Evolutionary conservation across 805 yeast species (phyloP), one percentile per base, ranked within the genome.

Genomic region (Deakozyma indianensis): DNA sequence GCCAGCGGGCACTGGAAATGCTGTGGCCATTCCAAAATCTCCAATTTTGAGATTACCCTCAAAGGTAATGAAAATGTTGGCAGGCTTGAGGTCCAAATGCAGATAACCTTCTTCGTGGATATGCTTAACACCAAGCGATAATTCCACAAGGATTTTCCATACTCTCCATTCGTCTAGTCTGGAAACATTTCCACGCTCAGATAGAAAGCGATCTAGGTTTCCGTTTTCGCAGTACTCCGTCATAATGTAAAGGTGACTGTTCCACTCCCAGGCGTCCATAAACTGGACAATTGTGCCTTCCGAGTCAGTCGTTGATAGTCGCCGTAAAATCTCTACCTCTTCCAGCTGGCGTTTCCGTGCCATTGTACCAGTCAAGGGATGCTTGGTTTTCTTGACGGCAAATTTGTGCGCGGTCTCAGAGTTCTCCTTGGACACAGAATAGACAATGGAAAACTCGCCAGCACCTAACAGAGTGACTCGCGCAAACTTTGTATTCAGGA

Each of bases 191-290:
- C 85, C 86, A 59, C 78, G 80, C 52, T 83, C 94, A 25, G 78
- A 71, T 45, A 92, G 62, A 56, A 90, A 92, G 48, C 76, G 75
- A 56, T 80, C 92, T 47, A 92, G 65, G 21, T 92, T 83, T 1
- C 97, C 97, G 58, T 88, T 92, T 56, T 88, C 97, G 64, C 96
- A 92, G 62, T 68, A 88, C 54, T 90, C 96, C 2, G 95, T 86
- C 92, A 87, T 84, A 32, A 92, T 85, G 60, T 90, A 92, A 51
- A 81, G 75, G 52, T 78, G 78, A 41, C 77, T 76, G 56, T 77
- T 73, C 42, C 49, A 46, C 51, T 84, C 94, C 96, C 96, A 90
- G 24, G 83, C 84, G 58, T 85, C 87, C 16, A 85, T 73, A 52
- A 84, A 77, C 51, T 78, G 78, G 41, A 92, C 74, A 32, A 92